Evolutionary conservation across 2,329 filamentous ascomycete genomes (phyloP).

Genomic region (Beauveria australis): DNA sequence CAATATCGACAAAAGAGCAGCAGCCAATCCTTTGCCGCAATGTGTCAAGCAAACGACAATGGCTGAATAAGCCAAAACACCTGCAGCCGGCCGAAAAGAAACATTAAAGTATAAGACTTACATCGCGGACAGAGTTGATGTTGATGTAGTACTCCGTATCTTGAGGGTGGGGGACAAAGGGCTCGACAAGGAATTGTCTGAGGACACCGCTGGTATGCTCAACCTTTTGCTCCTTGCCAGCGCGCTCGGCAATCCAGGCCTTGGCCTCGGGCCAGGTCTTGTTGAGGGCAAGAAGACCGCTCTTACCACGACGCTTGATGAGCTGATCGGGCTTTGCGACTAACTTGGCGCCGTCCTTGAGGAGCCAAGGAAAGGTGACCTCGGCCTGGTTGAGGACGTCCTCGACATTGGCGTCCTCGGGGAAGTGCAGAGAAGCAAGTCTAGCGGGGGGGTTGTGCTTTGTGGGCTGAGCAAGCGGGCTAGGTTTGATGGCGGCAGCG

Average conservation of each 20-base stretch:
- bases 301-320: conserved; percentile 99
- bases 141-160: conserved; percentile 99
- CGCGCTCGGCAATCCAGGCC: conserved; percentile 87
- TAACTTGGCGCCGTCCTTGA: conserved; percentile 76
- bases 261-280: conserved; percentile 93
- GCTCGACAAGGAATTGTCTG: conserved; percentile 95
- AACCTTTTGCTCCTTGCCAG: conserved; percentile 86
- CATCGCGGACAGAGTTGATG: conserved; percentile 99
- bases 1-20: not conserved
- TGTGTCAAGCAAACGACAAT: not conserved
- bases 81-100: conserved; percentile 13
- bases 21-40: not conserved
- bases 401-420: conserved; percentile 74
- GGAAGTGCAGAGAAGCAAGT: conserved; percentile 87
- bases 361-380: conserved; percentile 92
- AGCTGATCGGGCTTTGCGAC: conserved; percentile 99
- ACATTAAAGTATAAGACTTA: conserved; percentile 46
- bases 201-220: conserved; percentile 84
- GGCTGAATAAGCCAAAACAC: not conserved
- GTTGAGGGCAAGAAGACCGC: conserved; percentile 89
- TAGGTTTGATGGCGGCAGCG: conserved; percentile 94
- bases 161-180: conserved; percentile 90
- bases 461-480: conserved; percentile 72
- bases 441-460: conserved; percentile 90
- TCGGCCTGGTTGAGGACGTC: conserved; percentile 91